Evolutionary conservation across 1,284 basidiomycete species (phyloP).

Genomic region (Filobasidium uniguttulatum): DNA sequence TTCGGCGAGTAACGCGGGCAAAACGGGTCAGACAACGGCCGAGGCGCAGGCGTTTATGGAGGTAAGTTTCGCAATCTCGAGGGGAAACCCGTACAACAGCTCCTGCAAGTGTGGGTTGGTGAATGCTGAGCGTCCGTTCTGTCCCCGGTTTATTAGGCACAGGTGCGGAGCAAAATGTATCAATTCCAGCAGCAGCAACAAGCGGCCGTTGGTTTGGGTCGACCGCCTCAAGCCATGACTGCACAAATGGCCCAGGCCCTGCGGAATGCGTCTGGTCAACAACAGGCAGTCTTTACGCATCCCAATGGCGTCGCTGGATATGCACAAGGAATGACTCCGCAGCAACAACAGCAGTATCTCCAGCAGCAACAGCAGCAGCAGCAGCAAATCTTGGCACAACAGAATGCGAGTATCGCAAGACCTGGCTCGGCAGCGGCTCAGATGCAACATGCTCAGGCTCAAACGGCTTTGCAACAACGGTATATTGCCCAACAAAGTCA

Average conservation of each 20-base stretch:
- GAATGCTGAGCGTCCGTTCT: background rate
- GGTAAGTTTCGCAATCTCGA: constrained; percentile 17
- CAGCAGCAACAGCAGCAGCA: constrained; percentile 13
- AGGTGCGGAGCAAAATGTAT: constrained; percentile 24
- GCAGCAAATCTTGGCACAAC: constrained; percentile 17
- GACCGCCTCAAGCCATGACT: constrained; percentile 1
- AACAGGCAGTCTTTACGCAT: constrained; percentile 2
- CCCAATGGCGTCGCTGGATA: constrained; percentile 3
- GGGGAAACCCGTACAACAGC: background rate
- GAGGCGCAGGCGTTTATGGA: constrained; percentile 32
- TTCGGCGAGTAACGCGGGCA: constrained; percentile 28
- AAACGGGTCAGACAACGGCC: constrained; percentile 23
- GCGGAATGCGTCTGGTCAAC: background rate
- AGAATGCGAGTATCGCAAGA: constrained; percentile 5
- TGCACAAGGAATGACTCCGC: constrained; percentile 1
- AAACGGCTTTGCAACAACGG: constrained; percentile 8
- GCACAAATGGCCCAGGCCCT: constrained; percentile 3
- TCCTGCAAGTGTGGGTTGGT: background rate
- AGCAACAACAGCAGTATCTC: constrained; percentile 5
- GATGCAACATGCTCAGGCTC: constrained; percentile 6
- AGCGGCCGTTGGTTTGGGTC: constrained; percentile 4
- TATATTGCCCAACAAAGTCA: constrained; percentile 1
- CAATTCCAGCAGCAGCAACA: constrained; percentile 18
- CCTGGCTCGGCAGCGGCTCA: constrained; percentile 3
- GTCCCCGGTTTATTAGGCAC: constrained; percentile 19